These are phyloP conservation scores for Akanthomyces dipterigenus DNA, from an alignment of 2,329 filamentous ascomycete genomes.

Conservation along the genomic window DNA sequence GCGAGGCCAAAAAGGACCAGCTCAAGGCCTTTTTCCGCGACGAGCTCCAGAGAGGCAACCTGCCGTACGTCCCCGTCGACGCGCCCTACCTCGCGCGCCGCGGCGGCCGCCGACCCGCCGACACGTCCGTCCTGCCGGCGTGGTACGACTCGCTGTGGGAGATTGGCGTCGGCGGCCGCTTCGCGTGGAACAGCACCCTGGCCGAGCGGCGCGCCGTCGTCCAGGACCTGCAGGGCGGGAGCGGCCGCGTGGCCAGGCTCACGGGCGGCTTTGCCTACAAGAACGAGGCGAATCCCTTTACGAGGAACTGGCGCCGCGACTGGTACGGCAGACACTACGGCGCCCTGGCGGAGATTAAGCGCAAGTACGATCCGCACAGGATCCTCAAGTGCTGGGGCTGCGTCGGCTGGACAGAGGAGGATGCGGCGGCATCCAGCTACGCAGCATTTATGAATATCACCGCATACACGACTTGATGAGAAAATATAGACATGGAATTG, in stretches of 20 bases:
- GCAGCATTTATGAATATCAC: neutral
- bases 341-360: neutral
- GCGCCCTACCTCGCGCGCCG: conserved; percentile 5
- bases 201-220: conserved; percentile 10
- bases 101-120: neutral
- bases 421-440: neutral
- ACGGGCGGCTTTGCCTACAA: conserved; percentile 11
- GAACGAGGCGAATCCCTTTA: conserved; percentile 11
- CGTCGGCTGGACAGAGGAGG: conserved; percentile 7
- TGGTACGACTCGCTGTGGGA: conserved; percentile 17
- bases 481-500: neutral
- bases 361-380: conserved; percentile 8
- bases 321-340: conserved; percentile 10
- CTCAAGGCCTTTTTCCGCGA: conserved; percentile 12
- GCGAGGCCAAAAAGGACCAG: neutral
- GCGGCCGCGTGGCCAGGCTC: conserved; percentile 10
- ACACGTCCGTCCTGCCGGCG: conserved; percentile 14
- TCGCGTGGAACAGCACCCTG: conserved; percentile 15
- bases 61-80: conserved; percentile 15
- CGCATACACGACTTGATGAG: neutral
- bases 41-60: conserved; percentile 8
- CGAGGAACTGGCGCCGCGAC: neutral
- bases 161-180: conserved; percentile 10
- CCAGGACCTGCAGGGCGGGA: conserved; percentile 16
- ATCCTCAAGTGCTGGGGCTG: conserved; percentile 11